These are phyloP conservation scores for Santalum album DNA, from an alignment of 164 flowering plant species.

Conservation along the genomic window DNA sequence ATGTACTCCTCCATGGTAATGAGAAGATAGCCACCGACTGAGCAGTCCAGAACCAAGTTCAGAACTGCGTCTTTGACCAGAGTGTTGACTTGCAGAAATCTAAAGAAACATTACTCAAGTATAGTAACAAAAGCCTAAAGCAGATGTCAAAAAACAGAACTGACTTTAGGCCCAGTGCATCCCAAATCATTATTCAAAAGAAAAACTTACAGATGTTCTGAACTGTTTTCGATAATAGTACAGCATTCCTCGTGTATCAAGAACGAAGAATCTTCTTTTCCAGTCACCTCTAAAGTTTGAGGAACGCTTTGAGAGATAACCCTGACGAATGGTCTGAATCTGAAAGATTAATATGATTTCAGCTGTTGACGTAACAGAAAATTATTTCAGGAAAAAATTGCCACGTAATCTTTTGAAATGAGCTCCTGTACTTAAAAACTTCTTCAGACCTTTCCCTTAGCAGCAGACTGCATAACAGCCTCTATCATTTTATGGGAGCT, in stretches of 20 bases:
- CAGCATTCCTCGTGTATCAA: conserved; percentile 92
- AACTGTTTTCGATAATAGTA: conserved; percentile 87
- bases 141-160: no score
- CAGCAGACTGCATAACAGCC: conserved; percentile 65
- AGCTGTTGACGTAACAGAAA: conserved; percentile 9
- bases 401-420: no score
- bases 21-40: conserved; percentile 94
- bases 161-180: not conserved
- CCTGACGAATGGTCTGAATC: conserved; percentile 97
- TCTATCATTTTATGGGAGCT: conserved; percentile 58
- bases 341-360: conserved; percentile 25
- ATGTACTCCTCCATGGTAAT: conserved; percentile 82
- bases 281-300: conserved; percentile 93
- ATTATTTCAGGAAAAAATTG: no score
- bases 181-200: not conserved
- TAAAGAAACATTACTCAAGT: conserved; percentile 12
- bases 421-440: no score
- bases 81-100: conserved; percentile 51
- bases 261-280: conserved; percentile 94
- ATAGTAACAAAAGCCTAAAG: not conserved
- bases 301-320: conserved; percentile 92
- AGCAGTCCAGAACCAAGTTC: conserved; percentile 83
- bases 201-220: conserved; percentile 57
- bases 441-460: conserved; percentile 75
- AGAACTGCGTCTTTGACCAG: conserved; percentile 52